These are phyloP conservation scores for Hanseniaspora lachancei DNA, from an alignment of 805 yeast species.

Conservation along the genomic window DNA sequence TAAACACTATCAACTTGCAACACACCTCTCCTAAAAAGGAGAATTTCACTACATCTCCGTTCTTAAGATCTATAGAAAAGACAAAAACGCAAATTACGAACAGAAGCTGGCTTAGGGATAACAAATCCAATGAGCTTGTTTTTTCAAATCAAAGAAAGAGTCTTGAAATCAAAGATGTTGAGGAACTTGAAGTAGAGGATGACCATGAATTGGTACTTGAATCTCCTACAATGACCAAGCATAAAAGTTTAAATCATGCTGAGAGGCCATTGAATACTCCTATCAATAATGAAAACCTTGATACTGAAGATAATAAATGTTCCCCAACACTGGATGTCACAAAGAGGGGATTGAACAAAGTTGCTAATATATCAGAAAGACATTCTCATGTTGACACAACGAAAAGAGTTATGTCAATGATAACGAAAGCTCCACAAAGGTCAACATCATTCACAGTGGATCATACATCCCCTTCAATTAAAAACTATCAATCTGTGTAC, in stretches of 20 bases:
- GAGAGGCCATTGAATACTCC: background rate
- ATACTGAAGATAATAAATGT: too few relatives aligned
- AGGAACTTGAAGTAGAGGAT: background rate
- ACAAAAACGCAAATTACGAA: slow-evolving; percentile 2
- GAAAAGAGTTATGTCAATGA: background rate
- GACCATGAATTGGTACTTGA: background rate
- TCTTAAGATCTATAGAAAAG: slow-evolving; percentile 12
- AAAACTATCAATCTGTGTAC: slow-evolving; percentile 5
- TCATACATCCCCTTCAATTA: background rate
- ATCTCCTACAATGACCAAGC: slow-evolving; percentile 3
- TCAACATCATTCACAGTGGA: background rate
- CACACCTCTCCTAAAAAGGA: background rate
- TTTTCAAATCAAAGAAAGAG: background rate
- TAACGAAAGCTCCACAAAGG: background rate
- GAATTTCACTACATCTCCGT: slow-evolving; percentile 7
- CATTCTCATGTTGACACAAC: background rate
- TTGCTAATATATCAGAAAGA: too few relatives aligned
- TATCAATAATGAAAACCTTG: too few relatives aligned
- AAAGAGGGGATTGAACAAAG: too few relatives aligned
- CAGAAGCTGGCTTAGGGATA: slow-evolving; percentile 4
- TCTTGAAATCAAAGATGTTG: background rate
- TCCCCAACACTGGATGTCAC: too few relatives aligned
- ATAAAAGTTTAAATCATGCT: background rate
- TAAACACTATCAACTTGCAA: background rate
- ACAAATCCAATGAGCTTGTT: background rate